A percentile compares a stretch with the other conserved stretches of the same genome.
Evolutionary conservation across 768 basidiomycete species (phyloP).

Genomic region (Agaricus sinodeliciosus): DNA sequence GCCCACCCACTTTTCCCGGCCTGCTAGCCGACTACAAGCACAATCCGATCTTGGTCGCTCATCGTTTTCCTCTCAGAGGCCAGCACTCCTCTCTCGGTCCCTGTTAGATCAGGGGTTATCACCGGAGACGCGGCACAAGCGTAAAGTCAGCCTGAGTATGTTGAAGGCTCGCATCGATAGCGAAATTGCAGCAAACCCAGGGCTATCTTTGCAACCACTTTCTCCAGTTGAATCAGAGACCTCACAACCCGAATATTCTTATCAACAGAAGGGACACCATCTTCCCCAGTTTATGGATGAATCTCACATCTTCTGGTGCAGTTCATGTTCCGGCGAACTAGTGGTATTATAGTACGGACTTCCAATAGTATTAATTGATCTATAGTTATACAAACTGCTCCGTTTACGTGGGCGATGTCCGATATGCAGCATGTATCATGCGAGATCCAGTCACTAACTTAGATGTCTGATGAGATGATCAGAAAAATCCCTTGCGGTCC

Average conservation of each 20-base stretch:
- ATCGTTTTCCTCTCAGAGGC: slow-evolving; percentile 34
- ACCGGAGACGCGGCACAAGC: slow-evolving; percentile 74
- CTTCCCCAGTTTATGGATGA: slow-evolving; percentile 82
- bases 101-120: slow-evolving; percentile 66
- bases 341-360: slow-evolving; percentile 51
- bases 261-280: slow-evolving; percentile 21
- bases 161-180: slow-evolving; percentile 87
- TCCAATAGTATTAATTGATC: slow-evolving; percentile 9
- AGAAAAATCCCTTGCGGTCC: slow-evolving; percentile 32
- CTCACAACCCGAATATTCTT: slow-evolving; percentile 16
- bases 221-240: slow-evolving; percentile 45
- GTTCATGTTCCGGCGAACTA: slow-evolving; percentile 74
- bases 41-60: slow-evolving; percentile 27
- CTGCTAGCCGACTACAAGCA: slow-evolving; percentile 35
- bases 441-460: slow-evolving; percentile 5
- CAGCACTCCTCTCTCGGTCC: slow-evolving; percentile 42
- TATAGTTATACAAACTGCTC: slow-evolving; percentile 11
- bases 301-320: slow-evolving; percentile 87
- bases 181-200: slow-evolving; percentile 46
- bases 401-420: slow-evolving; percentile 1
- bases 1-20: slow-evolving; percentile 35
- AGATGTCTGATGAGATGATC: slow-evolving; percentile 5
- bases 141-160: slow-evolving; percentile 81
- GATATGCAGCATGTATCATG: slow-evolving; percentile 4
- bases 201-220: slow-evolving; percentile 45